These are phyloP conservation scores for Paradendryphiella salina DNA, from an alignment of 2,329 filamentous ascomycete species.

Conservation along the genomic window DNA sequence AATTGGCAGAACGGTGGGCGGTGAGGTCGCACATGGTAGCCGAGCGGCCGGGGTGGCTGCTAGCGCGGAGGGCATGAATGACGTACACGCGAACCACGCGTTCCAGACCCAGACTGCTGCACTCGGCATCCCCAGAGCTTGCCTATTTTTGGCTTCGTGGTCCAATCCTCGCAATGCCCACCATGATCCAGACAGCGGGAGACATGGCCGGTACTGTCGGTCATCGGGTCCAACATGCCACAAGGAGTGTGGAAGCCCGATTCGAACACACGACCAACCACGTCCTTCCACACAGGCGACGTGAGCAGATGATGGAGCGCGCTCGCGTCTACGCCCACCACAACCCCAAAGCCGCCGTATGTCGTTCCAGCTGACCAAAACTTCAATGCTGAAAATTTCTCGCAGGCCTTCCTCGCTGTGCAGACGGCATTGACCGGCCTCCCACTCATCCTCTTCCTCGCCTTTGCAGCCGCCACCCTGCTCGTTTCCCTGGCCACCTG, in stretches of 20 bases:
- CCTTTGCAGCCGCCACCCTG: slow-evolving; percentile 66
- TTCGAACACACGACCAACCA: slow-evolving; percentile 51
- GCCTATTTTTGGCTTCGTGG: neutral
- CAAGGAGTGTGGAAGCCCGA: slow-evolving; percentile 26
- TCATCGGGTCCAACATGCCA: slow-evolving; percentile 18
- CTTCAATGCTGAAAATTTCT: neutral
- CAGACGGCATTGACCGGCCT: slow-evolving; percentile 68
- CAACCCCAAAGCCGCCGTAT: slow-evolving; percentile 71
- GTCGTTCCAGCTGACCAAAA: slow-evolving; percentile 26
- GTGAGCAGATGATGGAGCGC: slow-evolving; percentile 60
- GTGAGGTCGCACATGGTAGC: slow-evolving; percentile 13
- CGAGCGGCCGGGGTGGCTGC: slow-evolving; percentile 7
- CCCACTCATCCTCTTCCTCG: slow-evolving; percentile 69
- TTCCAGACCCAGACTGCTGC: slow-evolving; percentile 2
- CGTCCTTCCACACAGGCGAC: slow-evolving; percentile 63
- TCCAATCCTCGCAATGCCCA: slow-evolving; percentile 18
- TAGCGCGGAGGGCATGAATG: slow-evolving; percentile 7
- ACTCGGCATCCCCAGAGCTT: slow-evolving; percentile 5
- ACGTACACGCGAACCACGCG: slow-evolving; percentile 24
- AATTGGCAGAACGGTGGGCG: slow-evolving; percentile 28
- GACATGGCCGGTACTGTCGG: slow-evolving; percentile 30
- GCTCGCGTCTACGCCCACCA: slow-evolving; percentile 61
- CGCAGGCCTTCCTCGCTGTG: slow-evolving; percentile 67
- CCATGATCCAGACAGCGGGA: slow-evolving; percentile 31
- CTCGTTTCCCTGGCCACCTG: slow-evolving; percentile 65